These are phyloP conservation scores for Astrephomene gubernaculifera DNA, from an alignment of 139 green algal species.

Conservation along the genomic window DNA sequence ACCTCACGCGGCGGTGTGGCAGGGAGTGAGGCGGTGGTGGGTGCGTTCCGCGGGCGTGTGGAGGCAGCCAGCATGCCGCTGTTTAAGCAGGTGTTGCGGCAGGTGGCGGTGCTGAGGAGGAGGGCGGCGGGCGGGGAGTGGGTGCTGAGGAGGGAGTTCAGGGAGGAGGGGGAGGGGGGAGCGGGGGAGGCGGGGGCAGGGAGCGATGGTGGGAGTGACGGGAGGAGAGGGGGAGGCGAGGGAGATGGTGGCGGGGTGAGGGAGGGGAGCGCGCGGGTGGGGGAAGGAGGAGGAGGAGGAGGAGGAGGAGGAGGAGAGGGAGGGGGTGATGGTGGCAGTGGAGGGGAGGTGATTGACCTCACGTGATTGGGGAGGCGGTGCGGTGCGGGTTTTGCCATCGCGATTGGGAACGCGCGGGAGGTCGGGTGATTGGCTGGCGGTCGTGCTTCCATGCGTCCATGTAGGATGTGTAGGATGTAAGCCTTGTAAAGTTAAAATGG, in stretches of 20 bases:
- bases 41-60: conserved; percentile 66
- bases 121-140: conserved; percentile 56
- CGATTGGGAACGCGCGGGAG: no score
- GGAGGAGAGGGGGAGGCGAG: background rate
- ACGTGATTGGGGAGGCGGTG: background rate
- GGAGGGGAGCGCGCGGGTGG: background rate
- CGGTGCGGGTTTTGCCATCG: no score
- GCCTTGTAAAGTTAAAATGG: no score
- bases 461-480: no score
- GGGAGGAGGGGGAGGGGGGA: background rate
- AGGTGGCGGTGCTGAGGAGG: conserved; percentile 66
- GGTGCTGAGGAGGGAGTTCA: conserved; percentile 71
- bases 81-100: conserved; percentile 70
- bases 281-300: background rate
- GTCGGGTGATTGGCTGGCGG: no score
- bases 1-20: conserved; percentile 48
- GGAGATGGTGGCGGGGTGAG: background rate
- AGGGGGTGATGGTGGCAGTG: background rate
- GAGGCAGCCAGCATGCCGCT: conserved; percentile 59
- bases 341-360: conserved; percentile 3
- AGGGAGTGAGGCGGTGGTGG: conserved; percentile 68
- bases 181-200: background rate
- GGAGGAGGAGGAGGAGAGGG: background rate
- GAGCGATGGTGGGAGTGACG: background rate
- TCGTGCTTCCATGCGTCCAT: no score